Evolutionary conservation across 1,284 basidiomycete species (phyloP), one percentile per base, ranked within the genome.

Genomic region (Apiotrichum sp.): DNA sequence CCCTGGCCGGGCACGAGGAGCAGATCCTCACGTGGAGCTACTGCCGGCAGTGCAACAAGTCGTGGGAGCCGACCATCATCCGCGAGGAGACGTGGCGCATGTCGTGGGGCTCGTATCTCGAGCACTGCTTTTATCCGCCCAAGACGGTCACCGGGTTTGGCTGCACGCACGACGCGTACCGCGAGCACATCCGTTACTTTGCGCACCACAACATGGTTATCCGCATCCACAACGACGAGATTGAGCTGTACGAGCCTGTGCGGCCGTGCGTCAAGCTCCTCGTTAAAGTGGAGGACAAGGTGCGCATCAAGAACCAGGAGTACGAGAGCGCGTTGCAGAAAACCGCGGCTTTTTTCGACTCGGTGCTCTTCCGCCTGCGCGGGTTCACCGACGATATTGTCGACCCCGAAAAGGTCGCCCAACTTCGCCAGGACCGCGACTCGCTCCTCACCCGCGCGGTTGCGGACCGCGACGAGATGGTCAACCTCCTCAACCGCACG

Each of bases 121-220:
- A 76, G 60, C 73, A 75, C 54, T 75, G 70, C 59, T 76, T 77
- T 80, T 90, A 68, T 89, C 93, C 74, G 86, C 92, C 88, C 41
- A 93, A 93, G 70, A 96, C 91, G 69, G 50, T 63, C 11, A 71
- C 74, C 1, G 75, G 73, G 2, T 74, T 76, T 59, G 85, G 86
- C 3, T 99, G 96, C 71, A 81, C 86, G 52, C 96, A 99, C 75
- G 96, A 98, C 70, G 89, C 93, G 54, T 96, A 93, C 71, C 84
- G 87, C 59, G 86, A 97, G 67, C 93, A 98, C 66, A 85, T 93
- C 58, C 86, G 96, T 43, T 98, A 91, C 75, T 97, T 98, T 74
- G 87, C 89, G 11, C 68, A 73, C 54, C 74, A 77, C 41, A 78
- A 80, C 59, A 71, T 81, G 55, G 92, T 91, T 3, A 84, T 98